phyloP scores from a whole-genome alignment of 345 rosid species.

The Eucalyptus leucophloia region DNA sequence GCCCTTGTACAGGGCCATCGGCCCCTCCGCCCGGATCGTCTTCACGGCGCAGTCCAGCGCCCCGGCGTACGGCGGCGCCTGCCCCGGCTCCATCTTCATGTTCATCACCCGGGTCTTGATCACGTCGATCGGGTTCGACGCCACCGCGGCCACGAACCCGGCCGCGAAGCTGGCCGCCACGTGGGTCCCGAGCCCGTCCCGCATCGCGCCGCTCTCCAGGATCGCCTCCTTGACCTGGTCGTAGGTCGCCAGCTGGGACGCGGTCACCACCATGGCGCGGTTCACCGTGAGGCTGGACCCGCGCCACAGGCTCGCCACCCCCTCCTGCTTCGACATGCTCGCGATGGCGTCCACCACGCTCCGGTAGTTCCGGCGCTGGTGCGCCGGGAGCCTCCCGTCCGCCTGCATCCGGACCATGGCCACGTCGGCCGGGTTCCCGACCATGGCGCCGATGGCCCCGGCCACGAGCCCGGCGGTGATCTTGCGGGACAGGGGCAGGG shows the following conservation, averaged over 20 bases:
- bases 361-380: conserved; percentile 57
- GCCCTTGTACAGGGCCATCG: conserved; percentile 61
- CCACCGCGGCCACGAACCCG: conserved; percentile 70
- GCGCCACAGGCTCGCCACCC: conserved; percentile 62
- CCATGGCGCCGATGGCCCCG: conserved; percentile 64
- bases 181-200: conserved; percentile 65
- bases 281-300: conserved; percentile 67
- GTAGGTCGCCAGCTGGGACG: conserved; percentile 68
- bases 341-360: conserved; percentile 57
- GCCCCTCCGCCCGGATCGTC: conserved; percentile 56
- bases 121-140: conserved; percentile 78
- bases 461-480: conserved; percentile 50
- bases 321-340: conserved; percentile 52
- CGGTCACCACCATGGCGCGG: conserved; percentile 73
- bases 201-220: conserved; percentile 24
- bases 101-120: conserved; percentile 85
- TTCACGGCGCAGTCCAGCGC: conserved; percentile 61
- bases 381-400: conserved; percentile 54
- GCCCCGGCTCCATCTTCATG: conserved; percentile 59
- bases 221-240: conserved; percentile 63
- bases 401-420: conserved; percentile 92
- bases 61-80: conserved; percentile 31
- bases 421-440: conserved; percentile 80
- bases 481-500: conserved; percentile 41
- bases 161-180: conserved; percentile 66